These are phyloP conservation scores for Rugosomyces carneus DNA, from an alignment of 1,284 basidiomycete genomes.

Conservation along the genomic window DNA sequence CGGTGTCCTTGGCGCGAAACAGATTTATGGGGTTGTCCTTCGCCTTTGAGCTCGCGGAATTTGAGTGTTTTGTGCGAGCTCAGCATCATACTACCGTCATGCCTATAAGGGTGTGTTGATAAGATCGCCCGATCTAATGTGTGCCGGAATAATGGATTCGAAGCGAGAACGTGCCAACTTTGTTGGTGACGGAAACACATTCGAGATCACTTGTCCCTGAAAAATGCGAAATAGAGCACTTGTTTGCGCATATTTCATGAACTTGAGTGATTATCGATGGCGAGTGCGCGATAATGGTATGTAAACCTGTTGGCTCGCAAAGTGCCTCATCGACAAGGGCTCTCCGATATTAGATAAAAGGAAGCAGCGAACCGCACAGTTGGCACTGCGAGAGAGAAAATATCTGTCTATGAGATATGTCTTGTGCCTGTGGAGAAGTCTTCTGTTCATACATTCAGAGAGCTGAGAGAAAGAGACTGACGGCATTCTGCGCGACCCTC, in stretches of 20 bases:
- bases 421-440: background rate
- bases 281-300: background rate
- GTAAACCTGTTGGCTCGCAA: background rate
- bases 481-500: background rate
- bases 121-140: background rate
- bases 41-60: background rate
- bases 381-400: background rate
- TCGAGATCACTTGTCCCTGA: background rate
- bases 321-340: background rate
- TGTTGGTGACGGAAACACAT: background rate
- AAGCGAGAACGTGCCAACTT: background rate
- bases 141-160: background rate
- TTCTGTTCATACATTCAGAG: background rate
- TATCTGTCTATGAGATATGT: background rate
- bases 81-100: background rate
- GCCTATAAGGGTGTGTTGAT: background rate
- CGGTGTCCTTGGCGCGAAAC: background rate
- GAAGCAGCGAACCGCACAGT: background rate
- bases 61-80: background rate
- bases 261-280: background rate
- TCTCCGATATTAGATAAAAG: no score
- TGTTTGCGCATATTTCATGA: background rate
- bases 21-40: background rate
- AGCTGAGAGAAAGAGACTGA: background rate
- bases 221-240: background rate